Evolutionary conservation across 2,329 filamentous ascomycete genomes (phyloP), one percentile per base, ranked within the genome.

Genomic region (Alternaria burnsii): DNA sequence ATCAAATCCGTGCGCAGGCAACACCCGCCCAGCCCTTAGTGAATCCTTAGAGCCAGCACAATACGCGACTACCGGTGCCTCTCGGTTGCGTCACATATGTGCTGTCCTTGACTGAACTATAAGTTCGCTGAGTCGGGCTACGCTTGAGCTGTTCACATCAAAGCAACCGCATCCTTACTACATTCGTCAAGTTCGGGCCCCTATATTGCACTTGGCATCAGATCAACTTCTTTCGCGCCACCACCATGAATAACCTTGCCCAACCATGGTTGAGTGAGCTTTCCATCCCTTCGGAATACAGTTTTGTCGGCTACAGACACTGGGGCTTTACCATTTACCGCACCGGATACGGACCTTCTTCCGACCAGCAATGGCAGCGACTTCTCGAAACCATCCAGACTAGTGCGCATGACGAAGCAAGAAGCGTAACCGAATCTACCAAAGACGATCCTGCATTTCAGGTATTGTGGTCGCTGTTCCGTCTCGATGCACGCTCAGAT

Each of bases 261-360:
- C 7, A 34, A 53, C 24, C 43, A 43, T 53, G 24, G 38, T 8
- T 43, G 3, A 18, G 1, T 0, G 26, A 34, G 0, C 51, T 53
- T 32, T 10, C 4, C 26, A n/a, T 43, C 51, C 18, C 26, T 18
- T 43, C 22, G 16, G 18, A 46, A 3, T n/a, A 58, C 32, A 24
- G 26, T 2, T 24, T 32, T 40, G 24, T 2, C 6, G n/a, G 47
- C 30, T 8, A 46, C 12, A 52, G 62, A 24, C 51, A 59, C 28
- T 66, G 58, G 64, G 64, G 66, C 50, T 65, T 63, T 52, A 67
- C 64, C 11, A 65, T 68, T 36, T 67, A 68, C 41, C 64, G 62
- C n/a, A 67, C 58, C 4, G 48, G 42, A 26, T 65, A 65, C 40
- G 53, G 59, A 18, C 52, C 56, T n/a, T 52, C 47, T 5, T 58